A percentile compares a stretch with the other conserved stretches of the same genome.
These are phyloP conservation scores for Rhazya stricta DNA, from an alignment of 257 asterid genomes.

Conservation along the genomic window DNA sequence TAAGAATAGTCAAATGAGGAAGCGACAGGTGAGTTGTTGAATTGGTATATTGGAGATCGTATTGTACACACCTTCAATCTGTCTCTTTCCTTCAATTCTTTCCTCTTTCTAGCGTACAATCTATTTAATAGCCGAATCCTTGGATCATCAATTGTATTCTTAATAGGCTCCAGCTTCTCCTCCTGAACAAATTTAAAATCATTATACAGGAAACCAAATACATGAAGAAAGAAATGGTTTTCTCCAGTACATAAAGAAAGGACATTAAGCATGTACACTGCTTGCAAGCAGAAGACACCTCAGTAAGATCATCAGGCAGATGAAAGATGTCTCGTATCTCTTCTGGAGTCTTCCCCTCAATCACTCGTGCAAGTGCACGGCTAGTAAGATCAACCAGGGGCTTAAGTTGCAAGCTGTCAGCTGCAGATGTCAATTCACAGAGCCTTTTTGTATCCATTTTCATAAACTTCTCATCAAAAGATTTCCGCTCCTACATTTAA, in stretches of 20 bases:
- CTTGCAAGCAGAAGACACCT: constrained; percentile 76
- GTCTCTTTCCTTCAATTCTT: constrained; percentile 79
- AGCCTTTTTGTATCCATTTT: constrained; percentile 87
- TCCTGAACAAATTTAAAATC: constrained; percentile 50
- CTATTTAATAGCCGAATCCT: constrained; percentile 84
- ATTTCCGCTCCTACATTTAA: constrained; percentile 84
- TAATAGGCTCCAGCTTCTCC: constrained; percentile 94
- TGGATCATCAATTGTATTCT: constrained; percentile 88
- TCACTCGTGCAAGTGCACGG: constrained; percentile 92
- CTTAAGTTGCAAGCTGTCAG: constrained; percentile 86
- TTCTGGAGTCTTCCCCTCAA: constrained; percentile 90
- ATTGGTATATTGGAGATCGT: constrained; percentile 15
- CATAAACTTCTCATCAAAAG: constrained; percentile 85
- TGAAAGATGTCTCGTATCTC: constrained; percentile 89
- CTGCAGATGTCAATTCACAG: constrained; percentile 97
- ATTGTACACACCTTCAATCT: constrained; percentile 59
- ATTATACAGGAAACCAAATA: constrained; percentile 19
- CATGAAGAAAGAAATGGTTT: background rate
- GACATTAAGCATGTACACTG: constrained; percentile 52
- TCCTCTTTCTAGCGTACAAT: constrained; percentile 88
- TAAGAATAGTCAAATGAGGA: background rate
- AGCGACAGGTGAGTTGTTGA: background rate
- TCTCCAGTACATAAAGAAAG: constrained; percentile 23
- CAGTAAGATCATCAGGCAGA: constrained; percentile 96
- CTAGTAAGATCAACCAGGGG: constrained; percentile 95